These are phyloP conservation scores for Chamaenerion angustifolium DNA, from an alignment of 345 rosid species.

Conservation along the genomic window DNA sequence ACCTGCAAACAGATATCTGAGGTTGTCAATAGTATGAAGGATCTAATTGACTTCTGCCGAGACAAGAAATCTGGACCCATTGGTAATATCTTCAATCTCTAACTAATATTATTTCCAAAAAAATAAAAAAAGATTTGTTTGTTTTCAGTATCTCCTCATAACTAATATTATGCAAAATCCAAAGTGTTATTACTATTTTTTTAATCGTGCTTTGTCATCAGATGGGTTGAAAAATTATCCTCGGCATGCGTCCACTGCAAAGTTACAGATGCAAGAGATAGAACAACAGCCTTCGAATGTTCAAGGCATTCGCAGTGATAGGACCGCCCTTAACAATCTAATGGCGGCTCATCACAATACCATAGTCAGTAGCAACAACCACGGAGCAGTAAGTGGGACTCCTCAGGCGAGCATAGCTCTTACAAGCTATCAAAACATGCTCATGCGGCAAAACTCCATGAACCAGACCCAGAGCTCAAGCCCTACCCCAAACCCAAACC, in stretches of 20 bases:
- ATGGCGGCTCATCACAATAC: constrained; percentile 54
- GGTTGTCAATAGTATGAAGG: constrained; percentile 97
- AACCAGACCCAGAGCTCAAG: constrained; percentile 8
- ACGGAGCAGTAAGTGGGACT: constrained; percentile 48
- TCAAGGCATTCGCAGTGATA: constrained; percentile 70
- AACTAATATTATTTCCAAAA: too few relatives aligned
- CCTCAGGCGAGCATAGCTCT: constrained; percentile 35
- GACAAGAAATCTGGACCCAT: constrained; percentile 72
- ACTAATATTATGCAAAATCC: too few relatives aligned
- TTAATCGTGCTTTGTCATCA: constrained; percentile 19
- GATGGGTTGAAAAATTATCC: constrained; percentile 88
- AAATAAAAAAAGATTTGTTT: not conserved
- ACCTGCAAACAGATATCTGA: constrained; percentile 50
- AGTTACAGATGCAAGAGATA: constrained; percentile 73
- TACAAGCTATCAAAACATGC: constrained; percentile 62
- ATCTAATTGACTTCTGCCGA: constrained; percentile 72
- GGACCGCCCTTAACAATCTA: constrained; percentile 68
- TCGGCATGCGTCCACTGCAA: constrained; percentile 35
- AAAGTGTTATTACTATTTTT: too few relatives aligned
- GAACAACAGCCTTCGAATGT: constrained; percentile 52
- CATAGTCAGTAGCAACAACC: constrained; percentile 25
- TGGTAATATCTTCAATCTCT: constrained; percentile 25
- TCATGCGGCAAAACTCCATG: constrained; percentile 69
- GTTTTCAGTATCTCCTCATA: too few relatives aligned
- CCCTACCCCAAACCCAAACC: too few relatives aligned